phyloP scores from a whole-genome alignment of 139 green algal genomes.

The Zygnema cylindricum region DNA sequence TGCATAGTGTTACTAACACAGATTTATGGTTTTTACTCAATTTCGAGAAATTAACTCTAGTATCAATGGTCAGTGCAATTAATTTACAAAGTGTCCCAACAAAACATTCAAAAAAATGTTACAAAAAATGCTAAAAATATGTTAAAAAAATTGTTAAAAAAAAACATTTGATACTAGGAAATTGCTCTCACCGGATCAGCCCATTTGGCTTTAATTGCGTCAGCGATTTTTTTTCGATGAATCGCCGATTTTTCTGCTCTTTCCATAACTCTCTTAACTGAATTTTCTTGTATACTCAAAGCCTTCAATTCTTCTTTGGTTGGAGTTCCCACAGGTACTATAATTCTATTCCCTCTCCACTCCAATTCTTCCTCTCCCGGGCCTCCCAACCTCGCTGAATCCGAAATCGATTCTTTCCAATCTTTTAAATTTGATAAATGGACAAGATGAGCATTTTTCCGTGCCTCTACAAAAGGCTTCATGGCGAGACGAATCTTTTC shows the following conservation, averaged over 20 bases:
- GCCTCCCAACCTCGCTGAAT: neutral
- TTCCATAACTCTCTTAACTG: neutral
- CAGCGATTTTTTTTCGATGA: constrained; percentile 24
- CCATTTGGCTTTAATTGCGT: neutral
- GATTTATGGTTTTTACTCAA: too few relatives aligned
- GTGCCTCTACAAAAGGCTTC: neutral
- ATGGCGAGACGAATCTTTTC: neutral
- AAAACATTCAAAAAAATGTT: too few relatives aligned
- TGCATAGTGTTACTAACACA: too few relatives aligned
- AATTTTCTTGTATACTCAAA: neutral
- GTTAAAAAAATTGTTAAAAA: too few relatives aligned
- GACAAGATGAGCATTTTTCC: neutral
- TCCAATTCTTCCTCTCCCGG: neutral
- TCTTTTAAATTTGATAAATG: neutral
- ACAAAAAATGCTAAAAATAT: too few relatives aligned
- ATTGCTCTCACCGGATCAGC: neutral
- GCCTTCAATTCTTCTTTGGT: neutral
- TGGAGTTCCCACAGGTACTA: neutral
- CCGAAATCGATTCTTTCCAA: neutral
- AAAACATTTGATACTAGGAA: too few relatives aligned
- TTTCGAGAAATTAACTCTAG: too few relatives aligned
- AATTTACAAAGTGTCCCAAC: too few relatives aligned
- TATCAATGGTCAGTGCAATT: too few relatives aligned
- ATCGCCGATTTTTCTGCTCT: neutral
- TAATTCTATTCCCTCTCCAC: neutral